Evolutionary conservation across 108 stramenopile species (phyloP), one percentile per base, ranked within the genome.

Genomic region (Nitzschia sp.): DNA sequence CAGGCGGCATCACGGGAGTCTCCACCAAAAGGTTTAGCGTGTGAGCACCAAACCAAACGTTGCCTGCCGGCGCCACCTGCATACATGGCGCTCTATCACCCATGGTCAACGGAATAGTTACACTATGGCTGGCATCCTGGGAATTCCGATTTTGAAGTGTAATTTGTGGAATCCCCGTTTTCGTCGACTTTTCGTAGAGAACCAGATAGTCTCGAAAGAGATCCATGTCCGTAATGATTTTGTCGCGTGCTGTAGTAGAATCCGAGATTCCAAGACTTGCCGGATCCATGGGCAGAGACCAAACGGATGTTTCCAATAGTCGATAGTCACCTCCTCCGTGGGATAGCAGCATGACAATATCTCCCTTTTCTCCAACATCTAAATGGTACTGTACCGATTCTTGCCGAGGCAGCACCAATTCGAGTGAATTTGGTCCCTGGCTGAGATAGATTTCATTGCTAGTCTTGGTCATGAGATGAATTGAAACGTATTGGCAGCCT

Each of bases 171-270:
- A 34, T 19, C 3, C 76, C 82, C 17, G 79, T 63, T 26, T 11
- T 19, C 6, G 6, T 68, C 36, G 68, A 70, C 11, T 56, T 38
- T 46, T 83, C 76, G 38, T 80, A 79, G 13, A 80, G 54, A 11
- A 74, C 67, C 13, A 77, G 25, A 45, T 57, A 76, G 32, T 69
- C 71, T 33, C 54, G 64, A 59, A 80, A 83, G 11, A 83, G 57
- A 25, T 83, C 82, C 71, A 83, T 80, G 35, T 83, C 79, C n/a
- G 49, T 56, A 4, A 80, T 67, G 8, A 72, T 32, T 47, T 42
- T 67, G 8, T 55, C 64, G 5, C 6, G 23, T 6, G 31, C 46
- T 51, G 49, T 19, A 19, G 49, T 19, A n/a, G n/a, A n/a, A n/a
- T n/a, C n/a, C n/a, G n/a, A n/a, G n/a, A n/a, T n/a, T 9, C n/a